Conservation (phyloP, 148 eudicot species). For the Cornus suecica region DNA sequence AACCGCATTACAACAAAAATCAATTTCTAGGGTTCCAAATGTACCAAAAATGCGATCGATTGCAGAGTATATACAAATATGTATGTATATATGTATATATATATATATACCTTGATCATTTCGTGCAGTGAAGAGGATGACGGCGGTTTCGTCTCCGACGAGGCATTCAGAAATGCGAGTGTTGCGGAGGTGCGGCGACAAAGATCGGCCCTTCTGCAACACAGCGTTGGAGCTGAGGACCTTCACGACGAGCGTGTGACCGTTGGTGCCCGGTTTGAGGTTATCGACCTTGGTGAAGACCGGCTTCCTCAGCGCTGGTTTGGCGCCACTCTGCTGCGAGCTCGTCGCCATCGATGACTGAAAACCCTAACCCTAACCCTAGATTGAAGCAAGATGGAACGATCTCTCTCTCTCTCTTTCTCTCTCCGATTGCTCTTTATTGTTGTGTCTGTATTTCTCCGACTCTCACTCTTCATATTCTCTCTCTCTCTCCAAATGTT, state of each 20-base stretch:
- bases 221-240: slow-evolving; percentile 33
- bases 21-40: neutral
- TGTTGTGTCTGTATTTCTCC: too few relatives aligned
- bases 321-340: slow-evolving; percentile 7
- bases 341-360: slow-evolving; percentile 2
- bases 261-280: slow-evolving; percentile 39
- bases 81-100: too few relatives aligned
- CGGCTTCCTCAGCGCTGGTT: slow-evolving; percentile 36
- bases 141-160: slow-evolving; percentile 45
- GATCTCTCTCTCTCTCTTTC: slow-evolving; percentile 3
- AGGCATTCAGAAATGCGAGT: slow-evolving; percentile 48
- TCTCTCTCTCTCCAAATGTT: neutral
- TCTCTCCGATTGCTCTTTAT: neutral
- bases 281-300: slow-evolving; percentile 40
- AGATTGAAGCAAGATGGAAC: neutral
- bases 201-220: slow-evolving; percentile 25
- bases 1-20: neutral
- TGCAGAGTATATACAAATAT: neutral
- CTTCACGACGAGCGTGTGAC: slow-evolving; percentile 37
- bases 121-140: slow-evolving; percentile 50
- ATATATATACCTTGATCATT: slow-evolving; percentile 46
- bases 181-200: slow-evolving; percentile 23
- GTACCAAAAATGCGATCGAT: neutral
- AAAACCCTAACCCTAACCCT: slow-evolving; percentile 13
- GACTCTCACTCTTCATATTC: neutral